Evolutionary conservation across 176 grass and related monocot genomes (phyloP), one percentile per base, ranked within the genome.

Genomic region (Olyra latifolia): DNA sequence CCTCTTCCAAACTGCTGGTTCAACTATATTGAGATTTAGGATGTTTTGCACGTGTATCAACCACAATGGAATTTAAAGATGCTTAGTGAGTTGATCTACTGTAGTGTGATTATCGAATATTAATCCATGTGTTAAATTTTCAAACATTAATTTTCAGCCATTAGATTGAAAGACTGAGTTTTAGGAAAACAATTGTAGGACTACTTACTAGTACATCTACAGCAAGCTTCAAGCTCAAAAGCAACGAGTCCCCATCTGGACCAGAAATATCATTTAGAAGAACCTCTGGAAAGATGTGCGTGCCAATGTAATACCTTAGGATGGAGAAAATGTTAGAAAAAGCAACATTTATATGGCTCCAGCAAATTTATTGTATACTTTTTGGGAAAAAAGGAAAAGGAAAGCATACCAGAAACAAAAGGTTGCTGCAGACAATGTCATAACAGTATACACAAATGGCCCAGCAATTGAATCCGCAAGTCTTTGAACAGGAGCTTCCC

Each of bases 251-350:
- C 58, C 83, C 92, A 49, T 98, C 88, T 81, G 95, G 88, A 3
- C 95, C 95, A 73, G 95, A 88, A 81, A 98, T 94, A 87, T 98
- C 95, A 83, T 98, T 98, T 27, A 98, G 80, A 81, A 98, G 86
- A 40, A 98, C 95, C 77, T 93, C 92, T 3, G 90, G 92, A 91
- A 98, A 94, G 70, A 93, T 83, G 65, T 94, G 88, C 53, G 89
- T 78, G 48, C 95, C 95, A 82, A 98, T 74, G 55, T 85, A 93
- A 78, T 98, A 98, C 95, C 95, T 98, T 67, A 28, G 59, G 53
- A 69, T 69, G 83, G 32, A 32, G 47, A 40, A 69, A 71, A 24
- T 9, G 46, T 68, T 35, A 68, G 47, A 27, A 64, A 15, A 72
- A 66, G 30, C n/a, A 62, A 28, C 50, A 29, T 43, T 70, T 76